Percentiles rank a stretch among this genome's conserved stretches.
phyloP scores from a whole-genome alignment of 2,329 filamentous ascomycete genomes.

The Fusarium robinianum region DNA sequence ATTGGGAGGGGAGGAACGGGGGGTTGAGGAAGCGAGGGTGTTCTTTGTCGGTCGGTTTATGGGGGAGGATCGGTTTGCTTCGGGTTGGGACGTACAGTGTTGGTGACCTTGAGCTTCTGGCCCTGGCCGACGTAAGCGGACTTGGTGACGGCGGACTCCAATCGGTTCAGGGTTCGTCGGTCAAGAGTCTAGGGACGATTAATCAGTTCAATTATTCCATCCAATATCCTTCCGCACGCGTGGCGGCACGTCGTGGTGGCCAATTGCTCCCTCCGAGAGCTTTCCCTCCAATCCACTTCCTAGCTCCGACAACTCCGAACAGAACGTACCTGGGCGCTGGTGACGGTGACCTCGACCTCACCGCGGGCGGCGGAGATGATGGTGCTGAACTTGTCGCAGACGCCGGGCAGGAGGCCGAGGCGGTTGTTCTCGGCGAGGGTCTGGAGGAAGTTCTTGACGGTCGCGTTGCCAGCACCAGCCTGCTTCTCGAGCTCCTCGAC shows the following conservation, averaged over 20 bases:
- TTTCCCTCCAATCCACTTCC: neutral
- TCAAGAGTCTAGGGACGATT: conserved; percentile 71
- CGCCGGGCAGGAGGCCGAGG: conserved; percentile 77
- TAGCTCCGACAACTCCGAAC: neutral
- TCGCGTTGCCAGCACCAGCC: conserved; percentile 73
- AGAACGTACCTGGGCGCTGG: conserved; percentile 79
- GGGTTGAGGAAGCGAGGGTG: neutral
- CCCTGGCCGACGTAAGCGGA: conserved; percentile 84
- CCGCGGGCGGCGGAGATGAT: conserved; percentile 88
- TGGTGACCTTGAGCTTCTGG: conserved; percentile 97
- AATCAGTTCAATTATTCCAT: conserved; percentile 12
- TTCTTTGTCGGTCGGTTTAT: neutral
- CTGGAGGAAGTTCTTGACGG: conserved; percentile 90
- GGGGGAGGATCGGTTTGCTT: neutral
- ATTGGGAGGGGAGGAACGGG: neutral
- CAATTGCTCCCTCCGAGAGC: neutral
- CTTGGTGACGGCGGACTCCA: conserved; percentile 88
- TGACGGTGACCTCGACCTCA: conserved; percentile 92
- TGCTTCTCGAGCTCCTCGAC: conserved; percentile 87
- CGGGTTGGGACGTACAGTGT: conserved; percentile 65
- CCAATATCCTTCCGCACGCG: no score
- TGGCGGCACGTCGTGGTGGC: neutral
- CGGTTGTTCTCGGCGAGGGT: conserved; percentile 97
- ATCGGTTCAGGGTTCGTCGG: conserved; percentile 78
- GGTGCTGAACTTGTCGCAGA: conserved; percentile 83